Base-by-base conservation (phyloP, 2,329 filamentous ascomycete species). In the Karstenula rhodostoma region DNA sequence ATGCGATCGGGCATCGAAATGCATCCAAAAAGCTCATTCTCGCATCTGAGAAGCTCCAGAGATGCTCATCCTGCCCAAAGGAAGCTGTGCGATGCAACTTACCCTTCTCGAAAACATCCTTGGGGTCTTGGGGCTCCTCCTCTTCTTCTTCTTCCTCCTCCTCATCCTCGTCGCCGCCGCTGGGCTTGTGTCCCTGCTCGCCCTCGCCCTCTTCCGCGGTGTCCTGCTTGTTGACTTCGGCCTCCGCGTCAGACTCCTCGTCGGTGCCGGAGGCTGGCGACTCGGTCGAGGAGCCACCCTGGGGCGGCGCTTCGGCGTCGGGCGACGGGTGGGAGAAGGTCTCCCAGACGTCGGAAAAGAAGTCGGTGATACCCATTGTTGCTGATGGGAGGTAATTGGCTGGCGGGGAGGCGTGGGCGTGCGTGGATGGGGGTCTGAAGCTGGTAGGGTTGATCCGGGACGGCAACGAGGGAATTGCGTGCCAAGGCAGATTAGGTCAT, bases 71-170 rank as follows among this genome's bases (percentile, higher is more conserved):
- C 3, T 23, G 8, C 27, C 37, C 25, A n/a, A 35, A 44, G 19
- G 47, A 33, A 49, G 29, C 51, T 47, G 23, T 37, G 19, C 40
- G 52, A 42, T 56, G 46, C 37, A 55, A 89, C 92, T 86, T 81
- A 98, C 95, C 93, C 87, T 96, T 93, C 82, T 96, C 91, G 64
- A 98, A 82, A 80, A 87, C 87, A 64, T 94, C 92, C 87, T 96
- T 96, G 72, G 90, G 89, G 79, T 98, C 94, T 71, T 55, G 52
- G 17, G 52, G 17, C 42, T 90, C 89, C 64, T 87, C 83, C 83
- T 95, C 92, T 67, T 93, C 90, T 63, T 93, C 89, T 63, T 94
- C 90, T 64, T 94, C 92, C 55, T 95, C 37, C 9, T 40, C 92
- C 61, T 94, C 91, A 19, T 85, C 85, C 23, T 84, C 85, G 43